phyloP scores from a whole-genome alignment of 257 asterid genomes.

The Haberlea rhodopensis region DNA sequence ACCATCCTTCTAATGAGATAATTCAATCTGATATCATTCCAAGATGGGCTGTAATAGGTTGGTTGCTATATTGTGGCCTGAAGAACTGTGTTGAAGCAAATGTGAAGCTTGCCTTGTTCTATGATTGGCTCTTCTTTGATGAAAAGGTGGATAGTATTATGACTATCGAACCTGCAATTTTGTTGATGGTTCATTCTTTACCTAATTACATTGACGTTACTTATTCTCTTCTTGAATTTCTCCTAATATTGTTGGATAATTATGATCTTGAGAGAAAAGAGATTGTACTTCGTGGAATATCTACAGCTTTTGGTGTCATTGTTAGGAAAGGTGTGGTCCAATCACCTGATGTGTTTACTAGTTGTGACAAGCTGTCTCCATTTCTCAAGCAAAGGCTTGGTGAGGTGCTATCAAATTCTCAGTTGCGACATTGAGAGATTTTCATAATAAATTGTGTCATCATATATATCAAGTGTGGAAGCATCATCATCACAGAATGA shows the following conservation, averaged over 20 bases:
- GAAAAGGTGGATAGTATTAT: conserved; percentile 60
- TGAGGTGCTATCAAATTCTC: conserved; percentile 34
- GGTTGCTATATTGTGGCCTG: conserved; percentile 53
- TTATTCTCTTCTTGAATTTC: conserved; percentile 65
- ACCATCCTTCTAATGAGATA: conserved; percentile 64
- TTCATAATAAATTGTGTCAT: no score
- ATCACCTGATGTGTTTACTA: conserved; percentile 54
- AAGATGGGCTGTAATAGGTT: conserved; percentile 82
- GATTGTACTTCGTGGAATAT: conserved; percentile 43
- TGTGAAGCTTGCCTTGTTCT: conserved; percentile 65
- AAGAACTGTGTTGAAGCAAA: conserved; percentile 59
- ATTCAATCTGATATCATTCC: conserved; percentile 57
- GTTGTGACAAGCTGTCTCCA: conserved; percentile 49
- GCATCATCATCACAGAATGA: no score
- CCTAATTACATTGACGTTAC: conserved; percentile 63
- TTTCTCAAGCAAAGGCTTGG: conserved; percentile 53
- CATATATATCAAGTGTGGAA: no score
- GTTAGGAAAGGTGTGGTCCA: conserved; percentile 49
- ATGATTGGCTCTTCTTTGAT: conserved; percentile 78
- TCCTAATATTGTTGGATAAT: conserved; percentile 56
- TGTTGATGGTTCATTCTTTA: conserved; percentile 68
- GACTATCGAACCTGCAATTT: conserved; percentile 69
- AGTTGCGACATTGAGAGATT: conserved; percentile 21
- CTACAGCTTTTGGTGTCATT: conserved; percentile 49
- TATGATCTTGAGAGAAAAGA: conserved; percentile 73